These are phyloP conservation scores for Globisporangium perplexum DNA, from an alignment of 352 stramenopile species.

Conservation along the genomic window DNA sequence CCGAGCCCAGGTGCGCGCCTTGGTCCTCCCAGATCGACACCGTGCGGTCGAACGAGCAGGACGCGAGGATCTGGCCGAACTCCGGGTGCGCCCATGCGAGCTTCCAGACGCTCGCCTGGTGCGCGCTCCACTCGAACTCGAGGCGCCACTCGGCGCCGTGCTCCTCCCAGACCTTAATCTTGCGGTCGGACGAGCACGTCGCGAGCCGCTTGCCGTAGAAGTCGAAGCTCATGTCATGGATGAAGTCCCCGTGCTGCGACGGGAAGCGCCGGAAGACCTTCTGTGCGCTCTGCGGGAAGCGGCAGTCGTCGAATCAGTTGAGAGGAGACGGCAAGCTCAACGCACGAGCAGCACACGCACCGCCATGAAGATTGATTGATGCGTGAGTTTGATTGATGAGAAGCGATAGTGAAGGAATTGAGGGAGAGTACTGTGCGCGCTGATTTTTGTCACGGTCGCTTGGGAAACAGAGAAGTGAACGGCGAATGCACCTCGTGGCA, in stretches of 20 bases:
- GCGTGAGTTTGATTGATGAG: too few species aligned
- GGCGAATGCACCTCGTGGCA: too few species aligned
- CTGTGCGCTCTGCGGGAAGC: conserved; percentile 21
- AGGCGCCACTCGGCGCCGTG: conserved; percentile 79
- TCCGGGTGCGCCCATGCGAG: conserved; percentile 94
- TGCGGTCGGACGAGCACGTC: conserved; percentile 89
- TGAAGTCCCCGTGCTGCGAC: conserved; percentile 87
- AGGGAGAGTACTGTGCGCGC: too few species aligned
- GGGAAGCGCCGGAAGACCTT: conserved; percentile 79
- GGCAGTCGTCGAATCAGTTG: too few species aligned
- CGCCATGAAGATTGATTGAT: too few species aligned
- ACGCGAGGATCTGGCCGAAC: conserved; percentile 95
- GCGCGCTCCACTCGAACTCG: conserved; percentile 87
- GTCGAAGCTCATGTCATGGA: conserved; percentile 92
- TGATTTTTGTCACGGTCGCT: too few species aligned
- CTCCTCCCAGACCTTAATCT: conserved; percentile 90
- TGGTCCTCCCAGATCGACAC: conserved; percentile 95
- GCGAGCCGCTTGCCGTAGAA: conserved; percentile 90
- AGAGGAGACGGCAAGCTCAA: too few species aligned
- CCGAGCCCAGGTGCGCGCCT: conserved; percentile 43
- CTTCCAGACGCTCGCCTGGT: conserved; percentile 91
- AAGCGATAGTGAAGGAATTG: too few species aligned
- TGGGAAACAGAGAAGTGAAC: too few species aligned
- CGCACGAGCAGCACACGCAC: too few species aligned
- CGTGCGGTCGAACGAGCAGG: conserved; percentile 91